Evolutionary conservation across 441 rosid species (phyloP).

Genomic region (Gossypium aridum): DNA sequence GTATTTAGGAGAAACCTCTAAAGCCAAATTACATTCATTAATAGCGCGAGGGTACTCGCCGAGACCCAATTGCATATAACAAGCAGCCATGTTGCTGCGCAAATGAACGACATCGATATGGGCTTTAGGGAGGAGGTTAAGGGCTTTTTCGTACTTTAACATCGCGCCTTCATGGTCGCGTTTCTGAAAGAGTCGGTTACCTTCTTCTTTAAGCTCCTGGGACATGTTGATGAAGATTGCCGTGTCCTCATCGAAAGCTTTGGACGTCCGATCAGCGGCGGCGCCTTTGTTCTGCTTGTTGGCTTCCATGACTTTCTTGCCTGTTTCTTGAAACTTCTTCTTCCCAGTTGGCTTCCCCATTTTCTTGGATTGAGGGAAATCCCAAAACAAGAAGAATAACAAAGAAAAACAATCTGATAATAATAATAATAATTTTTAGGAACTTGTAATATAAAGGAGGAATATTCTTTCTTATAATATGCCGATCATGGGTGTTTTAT

Average conservation of each 20-base stretch:
- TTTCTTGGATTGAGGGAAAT: background rate
- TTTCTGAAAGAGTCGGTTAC: conserved; percentile 69
- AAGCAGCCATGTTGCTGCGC: conserved; percentile 77
- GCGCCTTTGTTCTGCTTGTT: conserved; percentile 28
- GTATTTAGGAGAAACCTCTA: conserved; percentile 78
- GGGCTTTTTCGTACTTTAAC: conserved; percentile 80
- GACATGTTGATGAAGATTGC: conserved; percentile 83
- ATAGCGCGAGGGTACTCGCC: conserved; percentile 93
- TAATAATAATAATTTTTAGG: background rate
- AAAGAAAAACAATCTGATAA: background rate
- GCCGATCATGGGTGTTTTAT: background rate
- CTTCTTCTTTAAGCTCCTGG: conserved; percentile 93
- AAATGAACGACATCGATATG: conserved; percentile 77
- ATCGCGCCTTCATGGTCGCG: conserved; percentile 93
- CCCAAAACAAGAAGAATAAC: background rate
- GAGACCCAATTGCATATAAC: conserved; percentile 92
- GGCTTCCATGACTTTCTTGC: conserved; percentile 25
- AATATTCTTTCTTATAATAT: background rate
- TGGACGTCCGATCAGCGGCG: conserved; percentile 43
- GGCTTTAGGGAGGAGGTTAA: conserved; percentile 70
- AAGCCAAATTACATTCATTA: conserved; percentile 71
- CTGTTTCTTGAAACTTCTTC: conserved; percentile 48
- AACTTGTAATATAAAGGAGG: background rate
- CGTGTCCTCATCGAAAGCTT: conserved; percentile 84
- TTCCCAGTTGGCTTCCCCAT: conserved; percentile 97